Conservation (phyloP, 345 rosid species). For the Dipteronia sinensis region DNA sequence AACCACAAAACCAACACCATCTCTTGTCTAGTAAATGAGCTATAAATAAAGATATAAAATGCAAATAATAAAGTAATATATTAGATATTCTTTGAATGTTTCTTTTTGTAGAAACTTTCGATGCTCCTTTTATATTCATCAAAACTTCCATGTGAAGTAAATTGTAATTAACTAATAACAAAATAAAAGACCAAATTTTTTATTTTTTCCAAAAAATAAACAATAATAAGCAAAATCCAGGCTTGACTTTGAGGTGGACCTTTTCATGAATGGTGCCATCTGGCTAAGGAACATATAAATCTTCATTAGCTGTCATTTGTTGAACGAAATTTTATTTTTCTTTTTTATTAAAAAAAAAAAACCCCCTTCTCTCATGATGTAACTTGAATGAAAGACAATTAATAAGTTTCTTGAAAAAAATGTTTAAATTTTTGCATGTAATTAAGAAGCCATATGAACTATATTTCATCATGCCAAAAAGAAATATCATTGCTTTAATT, state of each 20-base stretch:
- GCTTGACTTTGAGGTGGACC: not conserved
- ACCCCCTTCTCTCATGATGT: not conserved
- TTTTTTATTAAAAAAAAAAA: not conserved
- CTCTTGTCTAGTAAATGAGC: not conserved
- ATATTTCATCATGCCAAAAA: not conserved
- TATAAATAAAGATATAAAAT: slow-evolving; percentile 7
- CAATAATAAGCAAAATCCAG: not conserved
- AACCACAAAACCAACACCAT: no score
- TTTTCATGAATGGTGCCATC: slow-evolving; percentile 3
- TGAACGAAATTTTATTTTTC: not conserved
- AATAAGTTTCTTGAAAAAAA: not conserved
- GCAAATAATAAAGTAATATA: slow-evolving; percentile 8
- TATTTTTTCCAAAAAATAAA: not conserved
- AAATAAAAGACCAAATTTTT: not conserved
- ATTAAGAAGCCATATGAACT: not conserved
- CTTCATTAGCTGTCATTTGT: not conserved
- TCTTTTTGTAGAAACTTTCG: not conserved
- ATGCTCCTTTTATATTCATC: not conserved
- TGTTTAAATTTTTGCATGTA: not conserved
- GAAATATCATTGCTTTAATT: not conserved
- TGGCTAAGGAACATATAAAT: slow-evolving; percentile 1
- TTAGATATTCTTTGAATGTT: slow-evolving; percentile 9
- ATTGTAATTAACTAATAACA: no score
- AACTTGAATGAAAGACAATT: slow-evolving; percentile 3
- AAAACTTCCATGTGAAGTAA: not conserved